Evolutionary conservation across 176 grass and related monocot genomes (phyloP), one percentile per base, ranked within the genome.

Genomic region (Pharus latifolius): DNA sequence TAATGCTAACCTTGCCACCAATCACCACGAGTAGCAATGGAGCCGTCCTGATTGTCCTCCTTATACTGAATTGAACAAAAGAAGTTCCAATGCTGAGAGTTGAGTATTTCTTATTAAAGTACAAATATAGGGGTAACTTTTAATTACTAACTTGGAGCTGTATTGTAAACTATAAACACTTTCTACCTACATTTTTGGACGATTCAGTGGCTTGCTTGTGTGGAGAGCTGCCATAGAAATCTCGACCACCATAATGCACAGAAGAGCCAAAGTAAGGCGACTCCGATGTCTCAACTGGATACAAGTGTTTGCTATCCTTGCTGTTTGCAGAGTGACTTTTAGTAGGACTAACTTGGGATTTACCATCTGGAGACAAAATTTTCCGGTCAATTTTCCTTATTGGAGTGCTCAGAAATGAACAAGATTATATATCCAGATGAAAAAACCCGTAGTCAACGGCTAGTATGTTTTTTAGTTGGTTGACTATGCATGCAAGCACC

Each of bases 1-100:
- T 49, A 14, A 23, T 9, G 10, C 4, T 51, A 72, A 98, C 90
- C 95, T 98, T 94, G 95, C 90, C 95, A 94, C 95, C 95, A 94
- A 70, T 98, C 85, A 5, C 95, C 95, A 76, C 91, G 88, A 60
- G 87, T 94, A 78, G 88, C 95, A 47, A 43, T 26, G 7, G 69
- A 67, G 15, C 77, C 83, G 49, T 90, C 90, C 49, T 91, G 84
- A 43, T 73, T 72, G 67, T 83, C 82, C 27, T 10, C 78, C 76
- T 81, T 81, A 45, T 98, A 70, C 90, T 86, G 84, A 14, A 80
- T 68, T 67, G 17, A 5, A 70, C 32, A 54, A 74, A 48, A 8
- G 59, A 69, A 15, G 67, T 35, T 66, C 13, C 65, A n/a, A 67
- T 37, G 29, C 30, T 75, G 24, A 3, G 26, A 30, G 28, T 47